Base-by-base conservation (phyloP, 345 rosid species). In the Camelina neglecta region DNA sequence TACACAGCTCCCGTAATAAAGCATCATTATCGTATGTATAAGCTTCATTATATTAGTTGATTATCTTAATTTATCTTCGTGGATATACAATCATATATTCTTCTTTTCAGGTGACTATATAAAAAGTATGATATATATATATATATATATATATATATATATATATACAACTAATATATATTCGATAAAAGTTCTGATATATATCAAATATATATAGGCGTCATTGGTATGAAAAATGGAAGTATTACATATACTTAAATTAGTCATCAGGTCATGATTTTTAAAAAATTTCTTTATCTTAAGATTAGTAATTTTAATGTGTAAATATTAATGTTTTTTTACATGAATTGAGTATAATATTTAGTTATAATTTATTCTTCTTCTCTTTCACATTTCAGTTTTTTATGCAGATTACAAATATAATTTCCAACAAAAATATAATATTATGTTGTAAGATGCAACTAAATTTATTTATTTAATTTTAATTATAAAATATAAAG, bases 91-190 rank as follows among this genome's bases (percentile, higher is more conserved):
- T 74, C 60, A 58, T 67, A 23, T 23, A 11, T 38, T 41, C 58
- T 51, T 65, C 61, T 67, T 74, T 57, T 67, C 67, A 67, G 68
- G 79, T 75, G 58, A 36, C 72, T 29, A 54, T 65, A 56, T n/a
- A 38, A 13, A 63, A 54, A 42, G 0, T 18, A 29, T 42, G 56
- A 35, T 42, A 64, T 6, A 53, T 29, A 18, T 18, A 18, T 18
- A 18, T 18, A 64, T 6, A 53, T 29, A 18, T 18, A 18, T 18
- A 18, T 18, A 64, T 6, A 53, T 29, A 35, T 42, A 64, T 6
- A 41, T 29, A 29, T 0, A 29, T 0, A 29, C 51, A 63, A 64
- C 4, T 42, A 31, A 1, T 3, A 8, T 8, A 0, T 3, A 8
- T 18, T 24, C 12, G 1, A 29, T 29, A 8, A 60, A 60, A 49